These are phyloP conservation scores for Coniochaeta sp. DNA, from an alignment of 2,329 filamentous ascomycete genomes.

Conservation along the genomic window DNA sequence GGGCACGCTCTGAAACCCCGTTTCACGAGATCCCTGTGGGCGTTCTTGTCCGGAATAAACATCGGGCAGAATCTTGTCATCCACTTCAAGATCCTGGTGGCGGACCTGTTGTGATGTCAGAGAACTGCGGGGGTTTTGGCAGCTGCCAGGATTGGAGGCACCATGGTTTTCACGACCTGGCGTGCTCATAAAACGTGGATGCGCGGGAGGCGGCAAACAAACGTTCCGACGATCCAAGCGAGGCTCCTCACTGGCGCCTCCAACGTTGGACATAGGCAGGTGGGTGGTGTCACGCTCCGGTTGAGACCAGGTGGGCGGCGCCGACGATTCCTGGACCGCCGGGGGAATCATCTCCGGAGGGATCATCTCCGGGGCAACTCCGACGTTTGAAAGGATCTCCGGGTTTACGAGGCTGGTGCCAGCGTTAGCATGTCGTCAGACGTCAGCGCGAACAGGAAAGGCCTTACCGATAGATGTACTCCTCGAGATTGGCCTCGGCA, in stretches of 20 bases:
- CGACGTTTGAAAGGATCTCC: neutral
- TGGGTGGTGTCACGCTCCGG: neutral
- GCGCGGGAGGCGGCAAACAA: neutral
- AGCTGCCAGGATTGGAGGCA: neutral
- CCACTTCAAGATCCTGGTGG: neutral
- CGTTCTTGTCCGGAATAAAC: neutral
- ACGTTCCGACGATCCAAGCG: neutral
- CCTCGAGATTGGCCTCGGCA: constrained; percentile 28
- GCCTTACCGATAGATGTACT: neutral
- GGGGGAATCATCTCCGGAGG: neutral
- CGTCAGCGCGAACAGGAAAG: neutral
- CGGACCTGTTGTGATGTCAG: neutral
- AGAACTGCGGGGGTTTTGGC: neutral
- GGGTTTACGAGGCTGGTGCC: neutral
- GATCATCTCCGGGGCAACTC: neutral
- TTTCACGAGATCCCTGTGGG: neutral
- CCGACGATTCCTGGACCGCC: neutral
- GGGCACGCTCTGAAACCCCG: neutral
- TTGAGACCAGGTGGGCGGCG: neutral
- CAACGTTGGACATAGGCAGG: neutral
- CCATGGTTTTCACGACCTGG: neutral
- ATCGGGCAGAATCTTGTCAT: neutral
- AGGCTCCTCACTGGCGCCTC: neutral
- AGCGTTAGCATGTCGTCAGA: neutral
- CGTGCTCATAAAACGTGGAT: neutral